phyloP scores from a whole-genome alignment of 306 rosid species.

The Cicer chorassanicum region DNA sequence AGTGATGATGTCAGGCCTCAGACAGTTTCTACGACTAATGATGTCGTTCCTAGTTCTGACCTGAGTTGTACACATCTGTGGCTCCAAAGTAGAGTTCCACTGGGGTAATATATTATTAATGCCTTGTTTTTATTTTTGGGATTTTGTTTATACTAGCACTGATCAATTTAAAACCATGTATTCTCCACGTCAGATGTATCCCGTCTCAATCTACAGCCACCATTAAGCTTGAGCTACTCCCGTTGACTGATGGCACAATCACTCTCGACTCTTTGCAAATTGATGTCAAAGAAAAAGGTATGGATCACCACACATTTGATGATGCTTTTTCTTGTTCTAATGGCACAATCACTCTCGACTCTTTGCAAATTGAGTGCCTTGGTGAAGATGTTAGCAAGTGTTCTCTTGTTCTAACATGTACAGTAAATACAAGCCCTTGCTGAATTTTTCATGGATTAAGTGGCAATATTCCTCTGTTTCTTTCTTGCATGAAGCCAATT shows the following conservation, averaged over 20 bases:
- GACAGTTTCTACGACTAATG: slow-evolving; percentile 63
- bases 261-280: slow-evolving; percentile 87
- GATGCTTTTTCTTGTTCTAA: slow-evolving; percentile 5
- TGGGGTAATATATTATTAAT: slow-evolving; percentile 65
- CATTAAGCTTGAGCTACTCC: slow-evolving; percentile 96
- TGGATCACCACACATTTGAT: background rate
- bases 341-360: no score
- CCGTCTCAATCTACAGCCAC: slow-evolving; percentile 90
- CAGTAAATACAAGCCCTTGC: background rate
- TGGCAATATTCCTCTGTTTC: slow-evolving; percentile 1
- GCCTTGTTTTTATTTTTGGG: slow-evolving; percentile 14
- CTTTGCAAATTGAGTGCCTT: background rate
- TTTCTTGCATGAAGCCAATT: background rate
- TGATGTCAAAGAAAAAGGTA: slow-evolving; percentile 96
- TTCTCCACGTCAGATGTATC: slow-evolving; percentile 68
- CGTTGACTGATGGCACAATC: slow-evolving; percentile 94
- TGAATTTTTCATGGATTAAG: background rate
- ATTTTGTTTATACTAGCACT: slow-evolving; percentile 30
- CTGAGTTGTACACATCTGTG: slow-evolving; percentile 90
- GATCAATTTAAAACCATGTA: slow-evolving; percentile 41
- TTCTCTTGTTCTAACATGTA: slow-evolving; percentile 7
- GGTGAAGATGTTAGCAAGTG: background rate
- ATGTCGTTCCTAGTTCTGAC: slow-evolving; percentile 73
- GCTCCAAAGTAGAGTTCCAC: slow-evolving; percentile 98
- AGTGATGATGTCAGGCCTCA: slow-evolving; percentile 53